Percentiles rank a stretch among this genome's conserved stretches.
Evolutionary conservation across 371 early-diverging fungal genomes (phyloP).

Genomic region (Saksenaea vasiformis): DNA sequence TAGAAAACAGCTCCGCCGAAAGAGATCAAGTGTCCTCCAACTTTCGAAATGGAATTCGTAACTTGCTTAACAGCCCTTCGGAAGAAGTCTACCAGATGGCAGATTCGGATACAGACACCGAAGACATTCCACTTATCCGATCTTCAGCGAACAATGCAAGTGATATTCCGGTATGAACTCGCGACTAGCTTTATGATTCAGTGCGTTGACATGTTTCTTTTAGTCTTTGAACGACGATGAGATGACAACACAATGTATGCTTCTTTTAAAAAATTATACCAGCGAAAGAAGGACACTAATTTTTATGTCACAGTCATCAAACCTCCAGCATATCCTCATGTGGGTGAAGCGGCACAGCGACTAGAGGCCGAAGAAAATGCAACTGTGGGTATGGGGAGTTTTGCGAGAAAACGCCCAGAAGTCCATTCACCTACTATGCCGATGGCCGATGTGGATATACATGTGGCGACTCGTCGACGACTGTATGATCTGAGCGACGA

Average conservation of each 20-base stretch:
- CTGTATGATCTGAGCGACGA: slow-evolving; percentile 23
- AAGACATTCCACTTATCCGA: slow-evolving; percentile 29
- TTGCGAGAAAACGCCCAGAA: not conserved
- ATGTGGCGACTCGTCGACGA: not conserved
- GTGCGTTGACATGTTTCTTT: not conserved
- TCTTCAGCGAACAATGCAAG: not conserved
- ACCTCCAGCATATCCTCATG: not conserved
- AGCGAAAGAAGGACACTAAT: not conserved
- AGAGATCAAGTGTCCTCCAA: slow-evolving; percentile 6
- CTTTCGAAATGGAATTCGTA: slow-evolving; percentile 33
- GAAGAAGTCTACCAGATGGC: slow-evolving; percentile 35
- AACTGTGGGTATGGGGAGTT: not conserved
- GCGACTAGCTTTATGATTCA: not conserved
- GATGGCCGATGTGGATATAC: not conserved
- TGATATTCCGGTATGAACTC: not conserved
- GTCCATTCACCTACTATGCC: not conserved
- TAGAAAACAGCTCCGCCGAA: not conserved
- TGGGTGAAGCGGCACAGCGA: not conserved
- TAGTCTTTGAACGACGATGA: not conserved
- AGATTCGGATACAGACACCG: slow-evolving; percentile 45
- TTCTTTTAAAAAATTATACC: not conserved
- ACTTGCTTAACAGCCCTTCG: slow-evolving; percentile 29
- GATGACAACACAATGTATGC: not conserved
- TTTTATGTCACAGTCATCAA: not conserved
- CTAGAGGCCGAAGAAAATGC: not conserved